Percentiles rank a stretch among this genome's conserved stretches.
phyloP scores from a whole-genome alignment of 257 asterid species.

The Solanum neorickii region DNA sequence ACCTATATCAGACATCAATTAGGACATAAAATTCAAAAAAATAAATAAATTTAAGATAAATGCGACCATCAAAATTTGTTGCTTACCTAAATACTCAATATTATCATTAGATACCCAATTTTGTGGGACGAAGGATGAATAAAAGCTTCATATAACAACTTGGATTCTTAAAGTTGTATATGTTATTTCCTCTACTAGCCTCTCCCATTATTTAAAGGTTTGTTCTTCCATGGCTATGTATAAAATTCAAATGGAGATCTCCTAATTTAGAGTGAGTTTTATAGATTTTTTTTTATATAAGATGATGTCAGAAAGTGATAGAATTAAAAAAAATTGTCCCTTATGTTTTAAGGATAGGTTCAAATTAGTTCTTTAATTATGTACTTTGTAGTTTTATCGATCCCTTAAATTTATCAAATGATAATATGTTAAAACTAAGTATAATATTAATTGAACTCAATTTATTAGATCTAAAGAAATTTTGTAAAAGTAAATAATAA shows the following conservation, averaged over 20 bases:
- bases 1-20: too few relatives aligned
- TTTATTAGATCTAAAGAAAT: too few relatives aligned
- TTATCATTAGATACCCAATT: conserved; percentile 12
- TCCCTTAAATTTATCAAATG: too few relatives aligned
- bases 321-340: too few relatives aligned
- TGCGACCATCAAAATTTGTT: neutral
- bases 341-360: too few relatives aligned
- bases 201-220: neutral
- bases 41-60: neutral
- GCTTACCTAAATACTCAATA: conserved; percentile 24
- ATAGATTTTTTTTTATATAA: too few relatives aligned
- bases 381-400: too few relatives aligned
- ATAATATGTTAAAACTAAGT: too few relatives aligned
- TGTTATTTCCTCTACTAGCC: neutral
- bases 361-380: too few relatives aligned
- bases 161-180: conserved; percentile 20
- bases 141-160: conserved; percentile 21
- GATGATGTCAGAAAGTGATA: too few relatives aligned
- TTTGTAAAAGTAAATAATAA: too few relatives aligned
- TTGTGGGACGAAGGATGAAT: conserved; percentile 13
- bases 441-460: too few relatives aligned
- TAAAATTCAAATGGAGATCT: neutral
- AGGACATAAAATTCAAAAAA: neutral
- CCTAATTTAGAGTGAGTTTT: neutral
- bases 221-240: neutral